These are phyloP conservation scores for Geopyxis carbonaria DNA, from an alignment of 495 filamentous ascomycete species.

Conservation along the genomic window DNA sequence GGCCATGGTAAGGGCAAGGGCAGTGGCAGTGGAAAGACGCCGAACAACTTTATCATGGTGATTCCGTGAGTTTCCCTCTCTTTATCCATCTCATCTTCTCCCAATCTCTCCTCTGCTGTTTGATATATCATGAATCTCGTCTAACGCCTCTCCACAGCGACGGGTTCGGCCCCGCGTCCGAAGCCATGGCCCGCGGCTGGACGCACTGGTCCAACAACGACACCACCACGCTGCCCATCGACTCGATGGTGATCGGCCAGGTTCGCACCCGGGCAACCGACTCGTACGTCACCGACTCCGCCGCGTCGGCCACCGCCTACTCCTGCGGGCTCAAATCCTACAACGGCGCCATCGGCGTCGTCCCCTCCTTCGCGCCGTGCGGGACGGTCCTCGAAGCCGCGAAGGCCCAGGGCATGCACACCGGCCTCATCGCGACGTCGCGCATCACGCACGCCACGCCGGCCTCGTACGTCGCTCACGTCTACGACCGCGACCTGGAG, in stretches of 20 bases:
- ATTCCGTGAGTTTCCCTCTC: no score
- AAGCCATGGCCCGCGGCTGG: conserved; percentile 24
- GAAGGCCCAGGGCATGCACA: conserved; percentile 24
- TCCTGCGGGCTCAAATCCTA: conserved; percentile 26
- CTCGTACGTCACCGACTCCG: conserved; percentile 27
- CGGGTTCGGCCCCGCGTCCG: conserved; percentile 25
- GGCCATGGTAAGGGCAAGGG: neutral
- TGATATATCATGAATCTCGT: conserved; percentile 12
- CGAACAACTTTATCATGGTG: conserved; percentile 24
- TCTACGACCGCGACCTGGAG: conserved; percentile 25
- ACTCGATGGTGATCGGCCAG: conserved; percentile 25
- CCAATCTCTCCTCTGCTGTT: neutral
- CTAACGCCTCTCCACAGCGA: conserved; percentile 12
- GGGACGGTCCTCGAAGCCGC: conserved; percentile 26
- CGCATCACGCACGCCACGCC: conserved; percentile 27
- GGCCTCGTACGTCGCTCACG: conserved; percentile 23
- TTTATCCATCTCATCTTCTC: neutral
- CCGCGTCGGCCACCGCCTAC: conserved; percentile 26
- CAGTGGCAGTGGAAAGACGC: conserved; percentile 5
- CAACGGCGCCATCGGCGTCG: conserved; percentile 23
- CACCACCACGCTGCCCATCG: conserved; percentile 23
- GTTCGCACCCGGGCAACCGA: conserved; percentile 23
- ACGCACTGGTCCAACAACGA: conserved; percentile 22
- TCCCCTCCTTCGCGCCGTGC: conserved; percentile 18
- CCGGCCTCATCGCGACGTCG: conserved; percentile 26